phyloP scores from a whole-genome alignment of 75 land plant species.

The Chamaecyparis obtusa region DNA sequence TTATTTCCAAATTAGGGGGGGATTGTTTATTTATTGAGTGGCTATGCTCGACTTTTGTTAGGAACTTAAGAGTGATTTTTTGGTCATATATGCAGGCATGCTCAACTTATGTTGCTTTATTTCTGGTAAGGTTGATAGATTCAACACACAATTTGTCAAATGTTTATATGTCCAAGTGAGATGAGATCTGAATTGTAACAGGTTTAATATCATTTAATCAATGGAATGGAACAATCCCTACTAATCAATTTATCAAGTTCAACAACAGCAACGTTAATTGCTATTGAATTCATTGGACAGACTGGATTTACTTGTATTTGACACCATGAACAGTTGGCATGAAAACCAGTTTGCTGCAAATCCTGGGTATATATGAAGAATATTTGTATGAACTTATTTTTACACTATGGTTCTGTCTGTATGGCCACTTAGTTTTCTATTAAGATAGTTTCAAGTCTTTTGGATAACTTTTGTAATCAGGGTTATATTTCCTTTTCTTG shows the following conservation, averaged over 20 bases:
- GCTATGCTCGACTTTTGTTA: no score
- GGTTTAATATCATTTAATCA: no score
- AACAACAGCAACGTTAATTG: neutral
- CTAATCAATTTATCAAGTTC: neutral
- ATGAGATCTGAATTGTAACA: neutral
- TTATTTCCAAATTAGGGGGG: no score
- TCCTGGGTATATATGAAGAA: neutral
- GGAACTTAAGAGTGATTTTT: neutral
- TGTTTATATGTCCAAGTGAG: neutral
- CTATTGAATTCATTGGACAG: neutral
- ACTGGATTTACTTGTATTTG: neutral
- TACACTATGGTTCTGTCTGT: no score
- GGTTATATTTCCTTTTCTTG: neutral
- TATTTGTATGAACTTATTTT: neutral
- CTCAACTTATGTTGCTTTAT: neutral
- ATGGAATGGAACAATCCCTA: neutral
- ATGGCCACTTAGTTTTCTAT: neutral
- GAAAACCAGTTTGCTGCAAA: neutral
- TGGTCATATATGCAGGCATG: neutral
- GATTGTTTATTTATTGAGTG: no score
- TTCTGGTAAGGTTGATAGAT: neutral
- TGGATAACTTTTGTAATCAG: neutral
- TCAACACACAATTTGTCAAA: neutral
- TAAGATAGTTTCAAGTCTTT: neutral
- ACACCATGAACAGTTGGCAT: neutral